Evolutionary conservation across 2,329 filamentous ascomycete species (phyloP), one percentile per base, ranked within the genome.

Genomic region (Biscogniauxia marginata): DNA sequence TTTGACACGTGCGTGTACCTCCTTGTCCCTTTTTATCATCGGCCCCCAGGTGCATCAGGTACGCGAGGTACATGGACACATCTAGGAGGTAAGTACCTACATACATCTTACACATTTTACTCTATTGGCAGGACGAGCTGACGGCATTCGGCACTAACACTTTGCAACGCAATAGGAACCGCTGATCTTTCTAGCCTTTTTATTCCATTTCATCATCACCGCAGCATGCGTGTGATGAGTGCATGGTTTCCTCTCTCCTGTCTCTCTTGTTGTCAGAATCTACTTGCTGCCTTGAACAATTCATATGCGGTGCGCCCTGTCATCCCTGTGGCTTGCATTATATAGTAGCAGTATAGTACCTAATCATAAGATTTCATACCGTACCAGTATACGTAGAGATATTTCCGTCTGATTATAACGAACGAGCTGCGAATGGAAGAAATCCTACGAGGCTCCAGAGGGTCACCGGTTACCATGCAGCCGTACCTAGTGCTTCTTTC

Each of bases 1-100:
- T 56, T 59, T 67, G 59, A 68, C 66, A 68, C 65, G 66, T 67
- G 65, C 65, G 61, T 65, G 61, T 49, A 49, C 46, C 46, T 49
- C 23, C 11, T 9, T 49, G 30, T n/a, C 9, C 30, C 30, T 30
- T 49, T 22, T 30, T 23, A 49, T 30, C 46, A 8, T 18, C 9
- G n/a, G 21, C 46, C n/a, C n/a, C 45, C 18, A 46, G 19, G 19
- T 21, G 13, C 45, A 46, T 46, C 45, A 46, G 19, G 45, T 20
- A 20, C 45, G 30, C 30, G 30, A 39, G 20, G 45, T 23, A 46
- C 21, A 9, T 46, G n/a, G 8, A 7, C n/a, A 46, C 43, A 46
- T 39, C 20, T 46, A 46, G 43, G n/a, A 19, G 43, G 4, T n/a
- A n/a, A 30, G 8, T 30, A 30, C 25, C 25, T 4, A 30, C n/a